phyloP scores from a whole-genome alignment of 1,284 basidiomycete genomes.

The Sphagnurus paluster region DNA sequence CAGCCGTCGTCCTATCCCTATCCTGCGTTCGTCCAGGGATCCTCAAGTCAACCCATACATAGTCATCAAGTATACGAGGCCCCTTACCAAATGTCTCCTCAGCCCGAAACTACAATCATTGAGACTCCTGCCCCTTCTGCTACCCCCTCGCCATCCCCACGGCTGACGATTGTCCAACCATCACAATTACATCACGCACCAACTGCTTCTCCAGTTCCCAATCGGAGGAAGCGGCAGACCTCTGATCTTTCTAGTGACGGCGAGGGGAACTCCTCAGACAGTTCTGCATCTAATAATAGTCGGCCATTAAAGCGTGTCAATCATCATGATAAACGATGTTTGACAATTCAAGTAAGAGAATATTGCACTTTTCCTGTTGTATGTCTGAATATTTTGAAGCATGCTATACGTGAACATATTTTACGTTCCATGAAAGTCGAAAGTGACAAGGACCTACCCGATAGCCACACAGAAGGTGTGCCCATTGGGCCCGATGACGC shows the following conservation, averaged over 20 bases:
- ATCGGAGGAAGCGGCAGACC: constrained; percentile 34
- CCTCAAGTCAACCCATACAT: constrained; percentile 32
- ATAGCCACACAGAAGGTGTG: constrained; percentile 55
- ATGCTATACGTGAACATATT: constrained; percentile 67
- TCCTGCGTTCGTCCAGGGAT: constrained; percentile 41
- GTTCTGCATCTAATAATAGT: constrained; percentile 27
- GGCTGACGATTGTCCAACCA: constrained; percentile 25
- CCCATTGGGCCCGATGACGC: constrained; percentile 45
- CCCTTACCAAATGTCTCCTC: constrained; percentile 13
- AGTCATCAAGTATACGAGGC: constrained; percentile 15
- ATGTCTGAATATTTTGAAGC: constrained; percentile 37
- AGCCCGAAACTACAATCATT: constrained; percentile 11
- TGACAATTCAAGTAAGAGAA: constrained; percentile 60
- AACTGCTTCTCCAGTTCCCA: constrained; percentile 11
- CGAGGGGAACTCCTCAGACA: constrained; percentile 37
- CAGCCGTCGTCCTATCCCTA: constrained; percentile 28
- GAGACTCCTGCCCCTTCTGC: constrained; percentile 24
- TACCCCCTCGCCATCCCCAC: constrained; percentile 36
- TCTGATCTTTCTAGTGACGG: constrained; percentile 36
- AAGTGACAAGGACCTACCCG: constrained; percentile 57
- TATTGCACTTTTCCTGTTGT: neutral
- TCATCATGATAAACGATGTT: constrained; percentile 60
- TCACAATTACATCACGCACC: constrained; percentile 16
- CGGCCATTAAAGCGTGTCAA: constrained; percentile 48
- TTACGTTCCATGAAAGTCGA: constrained; percentile 56